Evolutionary conservation across 2,329 filamentous ascomycete genomes (phyloP), one percentile per base, ranked within the genome.

Genomic region (Fusarium zealandicum): DNA sequence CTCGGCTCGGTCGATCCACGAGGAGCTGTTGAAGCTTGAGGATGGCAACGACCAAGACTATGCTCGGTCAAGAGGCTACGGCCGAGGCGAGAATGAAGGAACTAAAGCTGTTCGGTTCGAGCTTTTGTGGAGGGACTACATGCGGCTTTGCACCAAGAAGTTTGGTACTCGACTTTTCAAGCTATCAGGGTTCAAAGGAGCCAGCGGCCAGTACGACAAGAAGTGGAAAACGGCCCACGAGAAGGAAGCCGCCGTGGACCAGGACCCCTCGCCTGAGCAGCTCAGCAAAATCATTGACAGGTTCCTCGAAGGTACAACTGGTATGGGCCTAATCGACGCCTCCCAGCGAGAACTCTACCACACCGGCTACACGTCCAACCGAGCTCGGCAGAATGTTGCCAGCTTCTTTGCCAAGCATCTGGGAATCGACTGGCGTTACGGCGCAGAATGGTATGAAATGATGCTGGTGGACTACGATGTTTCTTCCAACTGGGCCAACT

Each of bases 391-490:
- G 70, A 92, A 93, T 48, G 88, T 91, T 1, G 90, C 89, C 0
- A 88, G 81, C 13, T 93, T 90, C 69, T 75, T 93, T 1, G 74
- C 88, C 0, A 91, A 90, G 61, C 88, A 91, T 56, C 76, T 93
- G 3, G 80, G 81, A 1, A 85, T 93, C 17, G 90, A 93, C 71
- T 95, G 90, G 90, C 83, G 89, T 0, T 80, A 90, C 12, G 90
- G 90, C 0, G 90, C 90, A 0, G 90, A 93, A 69, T 93, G 89
- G 88, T 93, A 93, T 67, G 90, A 93, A 69, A 84, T 82, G 68
- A 76, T 89, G 67, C 78, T 93, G 3, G 78, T 88, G 25, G 90
- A 95, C 69, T 92, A 93, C 69, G 90, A 93, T 63, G 81, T 89
- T 0, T 85, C 82, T 12, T 88, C 82, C 54, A 93, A 93, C 63